Base-by-base conservation (phyloP, 2,329 filamentous ascomycete genomes). In the Acephala macrosclerotiorum region DNA sequence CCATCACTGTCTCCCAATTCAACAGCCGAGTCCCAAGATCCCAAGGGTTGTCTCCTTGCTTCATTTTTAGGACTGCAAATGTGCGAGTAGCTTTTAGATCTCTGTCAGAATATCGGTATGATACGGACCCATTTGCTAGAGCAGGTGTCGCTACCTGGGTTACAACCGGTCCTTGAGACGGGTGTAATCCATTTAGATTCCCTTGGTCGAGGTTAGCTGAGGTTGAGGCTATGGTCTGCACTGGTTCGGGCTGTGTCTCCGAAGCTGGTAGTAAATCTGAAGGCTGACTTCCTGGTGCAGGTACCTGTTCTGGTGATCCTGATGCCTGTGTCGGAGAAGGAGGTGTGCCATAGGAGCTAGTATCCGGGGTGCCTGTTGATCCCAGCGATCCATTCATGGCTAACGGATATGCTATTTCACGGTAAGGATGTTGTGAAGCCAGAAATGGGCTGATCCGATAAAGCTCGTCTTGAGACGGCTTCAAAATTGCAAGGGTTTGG, bases 1-100 rank as follows among this genome's bases (percentile, higher is more conserved):
- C 95, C 89, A 99, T 93, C 26, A 97, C 87, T 16, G 90, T 85
- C 69, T 88, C 87, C 80, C 94, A 90, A 74, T 98, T 98, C 33
- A 82, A 79, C 68, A 85, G 83, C 9, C 80, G 79, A 35, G 77
- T 80, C 1, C 91, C 92, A 0, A 96, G 80, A 72, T 97, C 87
- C 89, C 93, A 99, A 0, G 93, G 93, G 71, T 97, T 97, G 71
- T 96, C 90, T 11, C 92, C 90, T 0, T 87, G 84, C 2, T 87
- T 82, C 0, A 91, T 12, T 67, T 87, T 85, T 1, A 97, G 81
- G 47, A 98, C 90, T 14, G 92, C 93, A 75, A 97, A 98, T 12
- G 87, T 91, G 33, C 89, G 86, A 5, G 80, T 83, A 26, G 88
- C 86, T 66, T 63, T 68, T 2, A 64, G 63, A 59, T 75, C 71